Base-by-base conservation (phyloP, 2,329 filamentous ascomycete species). In the Cladorrhinum sp. region DNA sequence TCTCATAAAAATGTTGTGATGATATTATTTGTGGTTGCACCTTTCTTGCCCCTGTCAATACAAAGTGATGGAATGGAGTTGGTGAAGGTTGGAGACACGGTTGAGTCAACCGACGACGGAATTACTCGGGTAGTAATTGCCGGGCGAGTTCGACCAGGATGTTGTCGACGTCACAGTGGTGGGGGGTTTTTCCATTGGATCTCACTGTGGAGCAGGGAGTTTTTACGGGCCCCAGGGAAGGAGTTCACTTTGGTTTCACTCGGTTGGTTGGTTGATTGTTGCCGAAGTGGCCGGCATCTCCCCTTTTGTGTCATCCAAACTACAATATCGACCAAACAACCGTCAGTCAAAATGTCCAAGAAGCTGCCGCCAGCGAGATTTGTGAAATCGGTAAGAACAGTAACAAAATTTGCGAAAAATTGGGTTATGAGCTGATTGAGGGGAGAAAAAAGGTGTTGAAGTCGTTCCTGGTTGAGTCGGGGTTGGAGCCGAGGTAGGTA, bases 391-490 rank as follows among this genome's bases (percentile, higher is more conserved):
- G 73, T 73, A 60, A 52, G 66, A 12, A 29, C n/a, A 27, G 38
- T 16, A 60, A 60, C 4, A 20, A 9, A 13, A 20, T 20, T 45
- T 12, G 32, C 9, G 9, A 36, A 36, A 36, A 12, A 57, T 12
- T 22, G 18, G 13, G 9, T n/a, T 24, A 57, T 8, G 12, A 18
- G 23, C 41, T n/a, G 9, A 24, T 16, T 22, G 36, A n/a, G n/a
- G n/a, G 18, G 29, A n/a, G 29, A 27, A 52, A 23, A 52, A 61
- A 95, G 91, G 91, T 96, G 51, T 84, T 92, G 79, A 89, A 90
- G 73, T 93, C 91, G 1, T 97, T 97, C 75, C 85, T 90, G 78
- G 84, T 85, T 66, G 90, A 91, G 65, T 96, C 92, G 4, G 93
- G 93, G 6, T 78, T 98, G 20, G 93, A 97, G 74, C 92, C 92